phyloP scores from a whole-genome alignment of 2,329 filamentous ascomycete species.

The Aureobasidium sp. region DNA sequence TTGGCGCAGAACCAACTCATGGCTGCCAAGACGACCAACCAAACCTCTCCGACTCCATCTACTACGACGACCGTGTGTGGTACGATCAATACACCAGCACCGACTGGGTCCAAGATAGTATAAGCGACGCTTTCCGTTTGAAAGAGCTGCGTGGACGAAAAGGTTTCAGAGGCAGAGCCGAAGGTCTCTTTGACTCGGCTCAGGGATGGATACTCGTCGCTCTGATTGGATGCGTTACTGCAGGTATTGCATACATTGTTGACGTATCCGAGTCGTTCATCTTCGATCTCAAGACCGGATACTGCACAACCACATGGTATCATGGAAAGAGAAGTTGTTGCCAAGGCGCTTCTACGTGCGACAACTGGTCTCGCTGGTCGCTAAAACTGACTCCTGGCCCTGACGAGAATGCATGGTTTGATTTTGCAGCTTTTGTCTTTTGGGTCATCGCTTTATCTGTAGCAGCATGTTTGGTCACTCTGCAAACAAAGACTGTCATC shows the following conservation, averaged over 20 bases:
- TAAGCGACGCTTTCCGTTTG: constrained; percentile 84
- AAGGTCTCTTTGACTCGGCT: constrained; percentile 72
- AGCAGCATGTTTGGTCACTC: constrained; percentile 68
- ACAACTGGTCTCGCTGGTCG: constrained; percentile 59
- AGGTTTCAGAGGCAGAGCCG: constrained; percentile 74
- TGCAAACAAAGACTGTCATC: constrained; percentile 89
- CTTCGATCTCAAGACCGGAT: constrained; percentile 88
- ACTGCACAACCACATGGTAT: constrained; percentile 66
- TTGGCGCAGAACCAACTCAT: constrained; percentile 28
- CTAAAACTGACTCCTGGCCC: constrained; percentile 47
- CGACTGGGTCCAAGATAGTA: constrained; percentile 97
- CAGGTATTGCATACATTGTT: constrained; percentile 78
- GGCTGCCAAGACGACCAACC: constrained; percentile 41
- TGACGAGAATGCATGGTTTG: constrained; percentile 53
- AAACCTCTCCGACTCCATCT: constrained; percentile 60
- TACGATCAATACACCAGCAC: constrained; percentile 98
- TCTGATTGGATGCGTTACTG: constrained; percentile 78
- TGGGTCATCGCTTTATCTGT: constrained; percentile 64
- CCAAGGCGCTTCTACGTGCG: constrained; percentile 46
- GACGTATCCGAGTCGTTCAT: constrained; percentile 78
- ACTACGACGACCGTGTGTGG: constrained; percentile 84
- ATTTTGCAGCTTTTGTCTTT: constrained; percentile 68
- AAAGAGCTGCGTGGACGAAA: constrained; percentile 75
- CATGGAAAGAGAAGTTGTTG: constrained; percentile 64
- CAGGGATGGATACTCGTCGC: constrained; percentile 95